Percentiles rank a stretch among this genome's conserved stretches.
Conservation (phyloP, 225 moss, liverwort and hornwort species). For the Thuidium tamariscinum region DNA sequence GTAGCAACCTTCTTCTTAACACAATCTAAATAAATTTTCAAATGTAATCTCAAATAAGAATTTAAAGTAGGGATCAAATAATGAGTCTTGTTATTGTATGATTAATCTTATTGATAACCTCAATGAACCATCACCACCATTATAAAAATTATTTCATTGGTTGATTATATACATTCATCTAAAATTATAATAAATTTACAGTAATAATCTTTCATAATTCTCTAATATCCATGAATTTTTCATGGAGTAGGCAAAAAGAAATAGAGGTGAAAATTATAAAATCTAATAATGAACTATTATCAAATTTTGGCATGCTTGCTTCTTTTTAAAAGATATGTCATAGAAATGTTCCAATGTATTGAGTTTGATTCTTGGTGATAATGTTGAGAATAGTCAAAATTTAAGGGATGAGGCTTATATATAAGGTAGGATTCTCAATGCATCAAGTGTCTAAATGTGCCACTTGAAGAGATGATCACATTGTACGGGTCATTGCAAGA, state of each 20-base stretch:
- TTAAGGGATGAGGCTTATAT: background rate
- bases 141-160: fast-evolving
- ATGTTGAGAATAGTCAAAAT: background rate
- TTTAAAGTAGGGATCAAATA: background rate
- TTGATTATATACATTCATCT: background rate
- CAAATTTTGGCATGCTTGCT: background rate
- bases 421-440: background rate
- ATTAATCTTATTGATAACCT: background rate
- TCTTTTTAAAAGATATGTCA: background rate
- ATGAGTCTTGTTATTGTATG: background rate
- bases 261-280: background rate
- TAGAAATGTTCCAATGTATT: background rate
- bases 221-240: background rate
- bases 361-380: background rate
- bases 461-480: background rate
- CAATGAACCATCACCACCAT: background rate
- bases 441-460: fast-evolving
- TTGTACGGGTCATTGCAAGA: no score
- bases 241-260: background rate
- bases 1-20: no score
- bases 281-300: background rate
- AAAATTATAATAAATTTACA: background rate
- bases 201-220: background rate
- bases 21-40: background rate
- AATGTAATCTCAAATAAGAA: background rate